A percentile compares a stretch with the other conserved stretches of the same genome.
phyloP scores from a whole-genome alignment of 768 basidiomycete genomes.

The Suillus alpinus region DNA sequence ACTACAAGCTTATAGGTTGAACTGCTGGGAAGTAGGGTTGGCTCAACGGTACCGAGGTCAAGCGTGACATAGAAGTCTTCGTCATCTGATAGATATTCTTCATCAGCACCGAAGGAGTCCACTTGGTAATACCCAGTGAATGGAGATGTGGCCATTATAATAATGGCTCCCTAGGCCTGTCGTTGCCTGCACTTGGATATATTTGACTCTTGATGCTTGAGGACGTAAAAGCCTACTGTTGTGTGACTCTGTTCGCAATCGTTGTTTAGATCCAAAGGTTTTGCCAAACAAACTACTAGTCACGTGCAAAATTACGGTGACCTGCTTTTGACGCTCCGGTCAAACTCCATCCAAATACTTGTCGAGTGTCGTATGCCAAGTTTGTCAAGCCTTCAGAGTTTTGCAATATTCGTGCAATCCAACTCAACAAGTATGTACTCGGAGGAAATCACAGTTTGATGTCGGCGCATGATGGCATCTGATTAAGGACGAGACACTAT shows the following conservation, averaged over 20 bases:
- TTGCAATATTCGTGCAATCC: too few relatives aligned
- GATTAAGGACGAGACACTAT: too few relatives aligned
- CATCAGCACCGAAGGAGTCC: conserved; percentile 62
- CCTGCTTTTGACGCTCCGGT: too few relatives aligned
- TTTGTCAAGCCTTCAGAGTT: too few relatives aligned
- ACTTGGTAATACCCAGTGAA: conserved; percentile 66
- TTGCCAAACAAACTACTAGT: not conserved
- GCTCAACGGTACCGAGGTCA: conserved; percentile 69
- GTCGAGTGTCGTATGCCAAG: too few relatives aligned
- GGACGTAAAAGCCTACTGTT: not conserved
- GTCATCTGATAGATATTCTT: conserved; percentile 57
- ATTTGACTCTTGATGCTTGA: not conserved
- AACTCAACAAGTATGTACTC: too few relatives aligned
- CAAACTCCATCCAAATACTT: too few relatives aligned
- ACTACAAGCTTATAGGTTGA: conserved; percentile 74
- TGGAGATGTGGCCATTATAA: not conserved
- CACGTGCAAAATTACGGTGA: too few relatives aligned
- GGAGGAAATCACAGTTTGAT: too few relatives aligned
- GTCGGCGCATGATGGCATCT: too few relatives aligned
- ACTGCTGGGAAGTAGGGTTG: conserved; percentile 70
- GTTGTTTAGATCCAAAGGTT: not conserved
- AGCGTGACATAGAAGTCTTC: conserved; percentile 69
- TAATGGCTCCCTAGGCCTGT: not conserved
- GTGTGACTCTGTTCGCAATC: too few relatives aligned
- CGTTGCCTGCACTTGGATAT: not conserved